phyloP scores from a whole-genome alignment of 2,329 filamentous ascomycete genomes.

The Penicillium crustosum region DNA sequence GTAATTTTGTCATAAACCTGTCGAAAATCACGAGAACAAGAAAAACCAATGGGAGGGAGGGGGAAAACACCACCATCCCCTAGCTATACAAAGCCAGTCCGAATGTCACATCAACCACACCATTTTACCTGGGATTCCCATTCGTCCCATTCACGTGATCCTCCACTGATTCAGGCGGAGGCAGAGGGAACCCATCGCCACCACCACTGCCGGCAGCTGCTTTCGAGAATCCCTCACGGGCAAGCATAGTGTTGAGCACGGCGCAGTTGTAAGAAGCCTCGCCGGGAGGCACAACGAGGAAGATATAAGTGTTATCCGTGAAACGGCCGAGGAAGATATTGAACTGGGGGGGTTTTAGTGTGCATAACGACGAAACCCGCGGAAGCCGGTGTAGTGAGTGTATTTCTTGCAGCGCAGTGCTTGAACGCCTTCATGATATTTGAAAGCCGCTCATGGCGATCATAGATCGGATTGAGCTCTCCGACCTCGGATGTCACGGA shows the following conservation, averaged over 20 bases:
- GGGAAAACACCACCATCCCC: slow-evolving; percentile 12
- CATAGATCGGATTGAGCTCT: slow-evolving; percentile 78
- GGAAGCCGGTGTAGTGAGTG: slow-evolving; percentile 44
- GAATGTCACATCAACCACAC: slow-evolving; percentile 4
- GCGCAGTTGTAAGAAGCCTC: slow-evolving; percentile 90
- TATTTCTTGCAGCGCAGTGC: slow-evolving; percentile 60
- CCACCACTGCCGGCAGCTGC: slow-evolving; percentile 50
- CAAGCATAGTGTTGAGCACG: slow-evolving; percentile 84
- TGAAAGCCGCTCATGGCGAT: slow-evolving; percentile 90
- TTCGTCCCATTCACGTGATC: slow-evolving; percentile 15
- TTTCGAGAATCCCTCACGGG: slow-evolving; percentile 75
- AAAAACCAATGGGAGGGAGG: background rate
- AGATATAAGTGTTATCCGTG: slow-evolving; percentile 96
- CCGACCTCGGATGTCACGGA: slow-evolving; percentile 78
- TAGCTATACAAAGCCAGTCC: slow-evolving; percentile 20
- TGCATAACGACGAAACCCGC: slow-evolving; percentile 49
- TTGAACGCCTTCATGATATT: slow-evolving; percentile 99
- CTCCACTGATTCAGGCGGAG: slow-evolving; percentile 33
- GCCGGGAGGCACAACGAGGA: slow-evolving; percentile 85
- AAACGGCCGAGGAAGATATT: slow-evolving; percentile 94
- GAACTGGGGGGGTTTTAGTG: slow-evolving; percentile 62
- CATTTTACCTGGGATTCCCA: slow-evolving; percentile 7
- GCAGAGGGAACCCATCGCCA: slow-evolving; percentile 45
- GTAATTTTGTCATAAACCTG: slow-evolving; percentile 17
- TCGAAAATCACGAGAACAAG: slow-evolving; percentile 1